A percentile compares a stretch with the other conserved stretches of the same genome.
These are phyloP conservation scores for Sporormia fimetaria DNA, from an alignment of 495 filamentous ascomycete genomes.

Conservation along the genomic window DNA sequence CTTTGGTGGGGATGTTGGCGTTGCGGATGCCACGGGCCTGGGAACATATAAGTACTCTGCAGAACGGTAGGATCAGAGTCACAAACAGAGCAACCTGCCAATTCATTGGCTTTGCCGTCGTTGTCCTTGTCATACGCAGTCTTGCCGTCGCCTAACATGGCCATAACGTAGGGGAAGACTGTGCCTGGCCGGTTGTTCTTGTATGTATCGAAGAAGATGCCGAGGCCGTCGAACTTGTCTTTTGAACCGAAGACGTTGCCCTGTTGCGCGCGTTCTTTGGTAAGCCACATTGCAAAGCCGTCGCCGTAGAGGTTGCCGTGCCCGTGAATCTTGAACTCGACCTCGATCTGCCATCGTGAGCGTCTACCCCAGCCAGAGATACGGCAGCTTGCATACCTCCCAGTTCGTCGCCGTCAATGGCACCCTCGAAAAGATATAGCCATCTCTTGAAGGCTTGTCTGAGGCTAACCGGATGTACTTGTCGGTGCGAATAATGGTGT, in stretches of 20 bases:
- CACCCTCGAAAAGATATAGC: constrained; percentile 87
- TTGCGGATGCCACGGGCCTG: constrained; percentile 78
- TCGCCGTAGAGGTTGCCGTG: constrained; percentile 83
- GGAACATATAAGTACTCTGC: background rate
- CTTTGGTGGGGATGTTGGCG: constrained; percentile 66
- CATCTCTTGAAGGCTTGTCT: constrained; percentile 76
- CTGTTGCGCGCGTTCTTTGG: constrained; percentile 69
- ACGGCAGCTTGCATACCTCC: constrained; percentile 51
- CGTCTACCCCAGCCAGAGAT: background rate
- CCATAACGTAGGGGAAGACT: constrained; percentile 97
- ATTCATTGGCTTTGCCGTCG: constrained; percentile 86
- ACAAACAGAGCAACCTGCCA: constrained; percentile 80
- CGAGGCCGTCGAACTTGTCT: constrained; percentile 89
- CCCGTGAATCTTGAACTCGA: constrained; percentile 87
- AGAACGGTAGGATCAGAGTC: background rate
- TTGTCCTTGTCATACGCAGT: constrained; percentile 86
- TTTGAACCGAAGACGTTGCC: constrained; percentile 82
- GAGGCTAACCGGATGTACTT: constrained; percentile 90
- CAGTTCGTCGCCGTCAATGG: constrained; percentile 97
- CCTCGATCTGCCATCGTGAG: constrained; percentile 54
- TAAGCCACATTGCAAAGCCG: constrained; percentile 97
- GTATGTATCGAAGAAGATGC: constrained; percentile 97
- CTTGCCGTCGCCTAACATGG: constrained; percentile 88
- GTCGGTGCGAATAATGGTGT: constrained; percentile 87
- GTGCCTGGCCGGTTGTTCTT: constrained; percentile 97